Conservation (phyloP, 1,139 yeast species). For the Blastobotrys elegans region DNA sequence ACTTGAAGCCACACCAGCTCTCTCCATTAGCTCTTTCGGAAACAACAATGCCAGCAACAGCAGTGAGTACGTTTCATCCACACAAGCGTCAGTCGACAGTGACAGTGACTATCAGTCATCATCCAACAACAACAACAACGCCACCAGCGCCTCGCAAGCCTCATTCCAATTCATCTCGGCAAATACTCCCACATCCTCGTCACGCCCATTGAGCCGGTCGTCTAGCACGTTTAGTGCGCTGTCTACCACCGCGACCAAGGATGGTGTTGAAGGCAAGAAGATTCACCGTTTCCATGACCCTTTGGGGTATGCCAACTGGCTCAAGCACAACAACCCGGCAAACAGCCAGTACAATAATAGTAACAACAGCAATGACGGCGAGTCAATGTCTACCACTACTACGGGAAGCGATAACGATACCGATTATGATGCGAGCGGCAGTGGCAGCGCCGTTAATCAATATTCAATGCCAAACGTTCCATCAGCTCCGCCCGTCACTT, state of each 20-base stretch:
- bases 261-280: constrained; percentile 62
- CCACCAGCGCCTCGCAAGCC: background rate
- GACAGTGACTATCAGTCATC: constrained; percentile 30
- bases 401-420: background rate
- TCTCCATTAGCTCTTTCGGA: no score
- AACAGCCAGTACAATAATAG: background rate
- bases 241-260: constrained; percentile 68
- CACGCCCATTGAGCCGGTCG: constrained; percentile 56
- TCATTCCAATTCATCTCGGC: background rate
- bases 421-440: background rate
- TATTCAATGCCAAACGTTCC: constrained; percentile 23
- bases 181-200: constrained; percentile 17
- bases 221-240: constrained; percentile 56
- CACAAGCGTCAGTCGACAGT: constrained; percentile 33
- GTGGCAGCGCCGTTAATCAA: background rate
- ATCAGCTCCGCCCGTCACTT: constrained; percentile 31
- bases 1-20: no score
- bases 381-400: background rate
- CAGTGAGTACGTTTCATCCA: constrained; percentile 18
- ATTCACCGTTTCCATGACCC: constrained; percentile 46
- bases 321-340: constrained; percentile 13
- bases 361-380: background rate
- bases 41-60: background rate
- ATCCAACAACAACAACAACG: constrained; percentile 3
- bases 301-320: constrained; percentile 28